Evolutionary conservation across 192 early-diverging fungal species (phyloP).

Genomic region (Oehlia diaphana): DNA sequence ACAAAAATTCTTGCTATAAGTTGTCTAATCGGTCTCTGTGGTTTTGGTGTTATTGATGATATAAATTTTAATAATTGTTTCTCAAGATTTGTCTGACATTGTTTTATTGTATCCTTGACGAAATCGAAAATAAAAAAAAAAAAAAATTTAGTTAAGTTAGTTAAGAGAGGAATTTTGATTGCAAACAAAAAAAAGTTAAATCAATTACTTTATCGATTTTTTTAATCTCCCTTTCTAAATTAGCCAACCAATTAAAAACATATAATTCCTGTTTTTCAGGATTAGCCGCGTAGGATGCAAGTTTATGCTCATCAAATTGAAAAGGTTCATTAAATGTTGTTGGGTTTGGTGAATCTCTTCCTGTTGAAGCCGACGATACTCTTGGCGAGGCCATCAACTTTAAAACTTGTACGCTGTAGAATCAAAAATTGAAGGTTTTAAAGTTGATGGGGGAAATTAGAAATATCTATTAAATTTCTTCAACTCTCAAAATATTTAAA

Average conservation of each 20-base stretch:
- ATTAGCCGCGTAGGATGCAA: constrained; percentile 37
- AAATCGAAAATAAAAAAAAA: neutral
- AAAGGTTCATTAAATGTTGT: constrained; percentile 34
- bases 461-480: no score
- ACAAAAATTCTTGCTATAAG: constrained; percentile 72
- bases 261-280: constrained; percentile 76
- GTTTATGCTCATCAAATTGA: constrained; percentile 51
- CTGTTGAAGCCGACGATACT: neutral
- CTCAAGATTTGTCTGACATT: constrained; percentile 71
- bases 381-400: constrained; percentile 10
- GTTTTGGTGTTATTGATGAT: constrained; percentile 58
- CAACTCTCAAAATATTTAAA: no score
- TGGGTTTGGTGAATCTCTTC: constrained; percentile 13
- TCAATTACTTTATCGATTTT: constrained; percentile 45
- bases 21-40: constrained; percentile 65
- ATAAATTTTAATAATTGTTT: constrained; percentile 71
- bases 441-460: no score
- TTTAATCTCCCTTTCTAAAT: constrained; percentile 74
- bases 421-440: no score
- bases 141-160: no score
- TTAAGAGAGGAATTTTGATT: neutral
- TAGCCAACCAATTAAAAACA: constrained; percentile 88
- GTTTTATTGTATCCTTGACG: constrained; percentile 58
- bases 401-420: no score
- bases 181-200: neutral